These are phyloP conservation scores for Penicillium sumatraense DNA, from an alignment of 2,329 filamentous ascomycete genomes.

Conservation along the genomic window DNA sequence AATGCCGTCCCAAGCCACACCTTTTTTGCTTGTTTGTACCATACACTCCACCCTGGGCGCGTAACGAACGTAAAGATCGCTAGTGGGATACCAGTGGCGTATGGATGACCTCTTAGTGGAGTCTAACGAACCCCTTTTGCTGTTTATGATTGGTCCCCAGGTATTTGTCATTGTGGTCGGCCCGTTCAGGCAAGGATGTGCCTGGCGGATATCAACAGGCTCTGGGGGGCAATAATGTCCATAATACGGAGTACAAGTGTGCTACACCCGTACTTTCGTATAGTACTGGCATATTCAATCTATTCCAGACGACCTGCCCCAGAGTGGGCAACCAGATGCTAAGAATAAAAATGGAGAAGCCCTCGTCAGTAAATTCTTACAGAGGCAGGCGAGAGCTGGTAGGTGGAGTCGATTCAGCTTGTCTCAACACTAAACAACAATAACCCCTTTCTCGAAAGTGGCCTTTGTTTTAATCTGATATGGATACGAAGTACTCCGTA, in stretches of 20 bases:
- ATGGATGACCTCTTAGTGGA: background rate
- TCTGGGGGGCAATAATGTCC: background rate
- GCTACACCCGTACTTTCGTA: too few species aligned
- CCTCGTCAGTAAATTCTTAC: too few species aligned
- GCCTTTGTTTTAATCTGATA: background rate
- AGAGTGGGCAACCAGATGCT: background rate
- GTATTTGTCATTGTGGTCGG: slow-evolving; percentile 30
- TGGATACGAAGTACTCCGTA: background rate
- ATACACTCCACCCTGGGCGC: slow-evolving; percentile 8
- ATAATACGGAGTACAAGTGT: slow-evolving; percentile 1
- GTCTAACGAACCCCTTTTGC: slow-evolving; percentile 17
- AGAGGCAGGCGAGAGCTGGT: background rate
- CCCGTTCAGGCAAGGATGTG: slow-evolving; percentile 21
- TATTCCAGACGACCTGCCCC: slow-evolving; percentile 19
- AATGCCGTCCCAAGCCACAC: slow-evolving; percentile 27
- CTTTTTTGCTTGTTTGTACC: slow-evolving; percentile 20
- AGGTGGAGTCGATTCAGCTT: slow-evolving; percentile 1
- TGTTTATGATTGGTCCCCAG: slow-evolving; percentile 18
- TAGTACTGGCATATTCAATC: slow-evolving; percentile 17
- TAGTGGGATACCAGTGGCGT: slow-evolving; percentile 9
- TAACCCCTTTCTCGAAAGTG: slow-evolving; percentile 1
- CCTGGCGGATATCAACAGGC: slow-evolving; percentile 19
- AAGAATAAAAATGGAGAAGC: background rate
- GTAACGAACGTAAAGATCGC: slow-evolving; percentile 1
- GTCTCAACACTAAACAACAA: slow-evolving; percentile 2